A percentile compares a stretch with the other conserved stretches of the same genome.
Evolutionary conservation across 179 eudicot genomes (phyloP).

Genomic region (Amaranthus tricolor): DNA sequence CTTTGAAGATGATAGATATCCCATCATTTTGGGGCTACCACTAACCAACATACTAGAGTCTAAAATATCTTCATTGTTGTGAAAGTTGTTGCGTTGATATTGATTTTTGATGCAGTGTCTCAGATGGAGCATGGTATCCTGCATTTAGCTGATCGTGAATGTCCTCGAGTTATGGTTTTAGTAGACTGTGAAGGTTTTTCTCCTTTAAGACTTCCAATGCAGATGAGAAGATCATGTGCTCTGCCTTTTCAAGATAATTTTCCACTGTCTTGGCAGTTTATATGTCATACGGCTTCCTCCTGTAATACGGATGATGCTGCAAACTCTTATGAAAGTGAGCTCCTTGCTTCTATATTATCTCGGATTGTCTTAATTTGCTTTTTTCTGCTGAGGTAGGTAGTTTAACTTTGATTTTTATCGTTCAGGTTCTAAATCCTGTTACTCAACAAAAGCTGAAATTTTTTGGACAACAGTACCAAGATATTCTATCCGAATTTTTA

Average conservation of each 20-base stretch:
- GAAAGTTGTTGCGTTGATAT: constrained; percentile 1
- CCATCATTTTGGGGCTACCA: not conserved
- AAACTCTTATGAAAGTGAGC: constrained; percentile 72
- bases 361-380: not conserved
- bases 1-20: not conserved
- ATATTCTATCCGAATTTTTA: constrained; percentile 51
- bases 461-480: constrained; percentile 50
- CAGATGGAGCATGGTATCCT: constrained; percentile 71
- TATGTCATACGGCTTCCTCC: constrained; percentile 67
- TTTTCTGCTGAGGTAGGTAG: not conserved
- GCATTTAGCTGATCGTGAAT: constrained; percentile 46
- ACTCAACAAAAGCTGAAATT: constrained; percentile 69
- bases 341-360: constrained; percentile 5
- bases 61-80: not conserved
- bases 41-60: not conserved
- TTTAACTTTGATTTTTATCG: constrained; percentile 3
- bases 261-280: constrained; percentile 64
- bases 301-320: constrained; percentile 62
- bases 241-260: constrained; percentile 67
- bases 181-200: constrained; percentile 75
- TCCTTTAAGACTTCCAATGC: constrained; percentile 63
- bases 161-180: constrained; percentile 58
- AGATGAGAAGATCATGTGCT: constrained; percentile 57
- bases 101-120: constrained; percentile 49
- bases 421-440: constrained; percentile 65